Percentiles rank a stretch among this genome's conserved stretches.
Conservation (phyloP, 176 grass and related monocot genomes). For the Musa troglodytarum region DNA sequence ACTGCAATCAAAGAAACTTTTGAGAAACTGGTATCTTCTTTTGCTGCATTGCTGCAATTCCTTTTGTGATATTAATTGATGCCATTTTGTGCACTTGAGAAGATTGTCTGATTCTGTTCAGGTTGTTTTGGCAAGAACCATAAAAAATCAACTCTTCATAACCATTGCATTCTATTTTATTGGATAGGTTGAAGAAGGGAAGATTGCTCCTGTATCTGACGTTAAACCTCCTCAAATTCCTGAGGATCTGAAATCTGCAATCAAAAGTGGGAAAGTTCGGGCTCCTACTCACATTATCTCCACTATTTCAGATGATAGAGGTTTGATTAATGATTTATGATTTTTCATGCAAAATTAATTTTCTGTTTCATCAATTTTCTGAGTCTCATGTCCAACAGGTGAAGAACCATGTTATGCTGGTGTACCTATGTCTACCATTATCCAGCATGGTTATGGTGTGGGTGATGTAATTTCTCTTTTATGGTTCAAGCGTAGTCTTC, state of each 20-base stretch:
- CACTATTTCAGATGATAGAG: slow-evolving; percentile 99
- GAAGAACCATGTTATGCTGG: slow-evolving; percentile 98
- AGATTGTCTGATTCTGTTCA: background rate
- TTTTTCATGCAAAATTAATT: background rate
- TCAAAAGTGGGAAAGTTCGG: slow-evolving; percentile 97
- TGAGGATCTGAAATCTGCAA: slow-evolving; percentile 87
- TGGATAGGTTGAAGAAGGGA: slow-evolving; percentile 76
- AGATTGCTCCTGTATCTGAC: slow-evolving; percentile 68
- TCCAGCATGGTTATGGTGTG: slow-evolving; percentile 86
- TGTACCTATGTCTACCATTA: slow-evolving; percentile 96
- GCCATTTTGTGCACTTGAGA: slow-evolving; percentile 4
- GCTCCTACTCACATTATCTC: slow-evolving; percentile 98
- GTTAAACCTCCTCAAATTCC: slow-evolving; percentile 85
- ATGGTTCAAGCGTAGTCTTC: slow-evolving; percentile 98
- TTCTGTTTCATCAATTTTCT: slow-evolving; percentile 14
- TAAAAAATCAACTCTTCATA: background rate
- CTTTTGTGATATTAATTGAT: background rate
- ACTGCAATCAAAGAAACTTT: slow-evolving; percentile 77
- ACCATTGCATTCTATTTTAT: slow-evolving; percentile 14
- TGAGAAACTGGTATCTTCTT: slow-evolving; percentile 57
- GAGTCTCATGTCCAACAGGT: slow-evolving; percentile 37
- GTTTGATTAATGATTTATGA: slow-evolving; percentile 44
- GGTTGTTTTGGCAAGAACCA: background rate
- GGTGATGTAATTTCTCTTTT: slow-evolving; percentile 98
- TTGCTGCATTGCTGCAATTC: background rate